Conservation (phyloP, 257 asterid genomes). For the Anisodus tanguticus region DNA sequence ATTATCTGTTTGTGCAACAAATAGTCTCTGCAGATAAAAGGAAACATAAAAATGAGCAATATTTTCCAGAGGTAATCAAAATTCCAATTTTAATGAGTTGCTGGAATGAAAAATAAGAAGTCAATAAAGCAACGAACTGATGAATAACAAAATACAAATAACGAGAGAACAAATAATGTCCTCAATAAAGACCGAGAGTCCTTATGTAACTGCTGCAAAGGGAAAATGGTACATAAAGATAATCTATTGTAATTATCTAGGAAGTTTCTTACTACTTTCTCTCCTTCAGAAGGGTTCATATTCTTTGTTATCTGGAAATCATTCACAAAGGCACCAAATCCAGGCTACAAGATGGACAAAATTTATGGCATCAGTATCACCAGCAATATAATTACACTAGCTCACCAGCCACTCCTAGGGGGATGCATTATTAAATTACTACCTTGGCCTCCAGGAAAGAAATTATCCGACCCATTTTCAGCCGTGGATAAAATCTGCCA, state of each 20-base stretch:
- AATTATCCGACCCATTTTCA: conserved; percentile 73
- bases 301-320: conserved; percentile 74
- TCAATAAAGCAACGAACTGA: neutral
- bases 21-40: conserved; percentile 64
- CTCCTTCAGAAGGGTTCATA: conserved; percentile 53
- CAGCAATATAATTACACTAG: conserved; percentile 23
- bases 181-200: neutral
- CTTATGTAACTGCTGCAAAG: conserved; percentile 10
- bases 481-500: conserved; percentile 80
- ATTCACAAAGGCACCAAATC: conserved; percentile 71
- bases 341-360: conserved; percentile 67
- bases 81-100: neutral
- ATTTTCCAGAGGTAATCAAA: conserved; percentile 6
- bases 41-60: conserved; percentile 31
- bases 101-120: neutral
- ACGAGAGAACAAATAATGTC: neutral
- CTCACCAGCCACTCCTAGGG: neutral
- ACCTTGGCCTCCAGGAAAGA: conserved; percentile 76
- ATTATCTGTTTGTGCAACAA: conserved; percentile 71
- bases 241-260: conserved; percentile 19
- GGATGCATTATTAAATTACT: conserved; percentile 15
- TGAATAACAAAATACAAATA: conserved; percentile 24
- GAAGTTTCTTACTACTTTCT: conserved; percentile 62
- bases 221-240: neutral
- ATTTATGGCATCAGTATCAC: conserved; percentile 31